Conservation (phyloP, 2,329 filamentous ascomycete genomes). For the Annulohypoxylon truncatum region DNA sequence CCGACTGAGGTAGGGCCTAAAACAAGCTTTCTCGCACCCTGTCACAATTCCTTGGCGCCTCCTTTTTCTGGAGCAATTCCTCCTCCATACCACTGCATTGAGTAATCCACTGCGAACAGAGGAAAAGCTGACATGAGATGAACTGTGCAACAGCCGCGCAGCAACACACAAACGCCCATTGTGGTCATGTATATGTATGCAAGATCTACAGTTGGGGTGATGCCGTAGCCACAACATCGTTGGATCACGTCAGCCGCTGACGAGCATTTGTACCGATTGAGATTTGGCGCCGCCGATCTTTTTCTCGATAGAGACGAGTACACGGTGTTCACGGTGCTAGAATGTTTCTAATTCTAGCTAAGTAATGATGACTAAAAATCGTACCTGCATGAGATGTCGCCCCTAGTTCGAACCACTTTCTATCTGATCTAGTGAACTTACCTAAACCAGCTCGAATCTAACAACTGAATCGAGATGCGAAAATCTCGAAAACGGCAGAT, state of each 20-base stretch:
- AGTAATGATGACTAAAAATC: background rate
- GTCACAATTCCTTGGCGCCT: slow-evolving; percentile 12
- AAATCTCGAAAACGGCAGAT: background rate
- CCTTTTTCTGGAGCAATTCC: slow-evolving; percentile 8
- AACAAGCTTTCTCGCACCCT: slow-evolving; percentile 21
- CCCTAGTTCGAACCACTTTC: background rate
- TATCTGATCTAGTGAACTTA: background rate
- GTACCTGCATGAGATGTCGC: slow-evolving; percentile 15
- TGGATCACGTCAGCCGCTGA: slow-evolving; percentile 26
- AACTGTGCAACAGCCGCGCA: slow-evolving; percentile 2
- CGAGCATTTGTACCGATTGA: slow-evolving; percentile 5
- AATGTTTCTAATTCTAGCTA: slow-evolving; percentile 13
- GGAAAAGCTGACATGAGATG: slow-evolving; percentile 12
- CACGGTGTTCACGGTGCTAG: background rate
- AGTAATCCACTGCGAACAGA: slow-evolving; percentile 9
- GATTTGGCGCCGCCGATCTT: background rate
- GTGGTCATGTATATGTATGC: background rate
- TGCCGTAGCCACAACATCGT: slow-evolving; percentile 14
- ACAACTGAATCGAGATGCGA: background rate
- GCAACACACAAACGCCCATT: background rate
- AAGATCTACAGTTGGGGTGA: slow-evolving; percentile 26
- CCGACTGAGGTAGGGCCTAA: background rate
- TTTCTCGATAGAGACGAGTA: slow-evolving; percentile 1
- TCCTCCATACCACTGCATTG: slow-evolving; percentile 3
- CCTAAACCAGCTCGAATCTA: background rate